Conservation (phyloP, 1,284 basidiomycete genomes). For the Marasmius tenuissimus region DNA sequence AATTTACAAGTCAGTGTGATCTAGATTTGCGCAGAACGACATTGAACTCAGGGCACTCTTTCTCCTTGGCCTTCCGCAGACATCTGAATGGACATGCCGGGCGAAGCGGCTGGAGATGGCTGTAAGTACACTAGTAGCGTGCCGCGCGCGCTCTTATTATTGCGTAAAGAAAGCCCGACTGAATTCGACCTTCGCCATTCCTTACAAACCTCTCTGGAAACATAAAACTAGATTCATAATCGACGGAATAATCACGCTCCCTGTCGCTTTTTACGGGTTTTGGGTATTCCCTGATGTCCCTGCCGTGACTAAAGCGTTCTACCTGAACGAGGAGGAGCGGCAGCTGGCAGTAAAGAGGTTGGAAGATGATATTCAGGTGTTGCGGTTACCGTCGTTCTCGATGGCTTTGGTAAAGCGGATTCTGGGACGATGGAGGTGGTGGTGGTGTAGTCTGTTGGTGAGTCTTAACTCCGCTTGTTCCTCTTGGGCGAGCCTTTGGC, state of each 20-base stretch:
- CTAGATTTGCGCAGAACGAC: not conserved
- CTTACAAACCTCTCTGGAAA: no score
- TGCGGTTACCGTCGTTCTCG: conserved; percentile 41
- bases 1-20: conserved; percentile 48
- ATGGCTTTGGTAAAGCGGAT: conserved; percentile 52
- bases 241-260: conserved; percentile 72
- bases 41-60: not conserved
- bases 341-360: conserved; percentile 51
- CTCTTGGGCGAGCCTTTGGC: not conserved
- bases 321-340: conserved; percentile 61
- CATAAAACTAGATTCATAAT: conserved; percentile 56
- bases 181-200: no score
- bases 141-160: no score
- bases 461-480: conserved; percentile 14
- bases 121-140: conserved; percentile 38
- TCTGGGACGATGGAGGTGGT: conserved; percentile 69
- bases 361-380: conserved; percentile 37
- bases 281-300: conserved; percentile 74
- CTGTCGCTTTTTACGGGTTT: conserved; percentile 73
- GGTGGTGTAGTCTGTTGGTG: conserved; percentile 63
- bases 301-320: conserved; percentile 63
- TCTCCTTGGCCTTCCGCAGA: conserved; percentile 26
- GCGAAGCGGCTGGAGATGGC: conserved; percentile 71
- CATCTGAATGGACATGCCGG: conserved; percentile 59
- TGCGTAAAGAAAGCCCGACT: no score